Percentiles rank a stretch among this genome's conserved stretches.
Conservation (phyloP, 2,329 filamentous ascomycete genomes). For the Colletotrichum sidae region DNA sequence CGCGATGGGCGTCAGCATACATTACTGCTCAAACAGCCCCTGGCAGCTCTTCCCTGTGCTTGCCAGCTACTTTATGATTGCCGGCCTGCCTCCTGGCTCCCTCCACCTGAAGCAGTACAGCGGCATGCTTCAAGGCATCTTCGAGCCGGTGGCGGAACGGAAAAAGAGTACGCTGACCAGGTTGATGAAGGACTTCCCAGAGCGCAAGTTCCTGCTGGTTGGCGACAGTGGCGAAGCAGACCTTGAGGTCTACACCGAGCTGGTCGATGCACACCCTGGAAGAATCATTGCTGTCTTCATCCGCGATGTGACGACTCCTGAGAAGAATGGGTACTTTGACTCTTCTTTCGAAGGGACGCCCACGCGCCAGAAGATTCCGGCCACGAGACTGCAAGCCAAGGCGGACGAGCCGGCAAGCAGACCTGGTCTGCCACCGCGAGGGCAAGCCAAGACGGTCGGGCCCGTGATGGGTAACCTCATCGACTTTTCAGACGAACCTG, state of each 20-base stretch:
- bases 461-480: slow-evolving; percentile 69
- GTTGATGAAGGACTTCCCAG: slow-evolving; percentile 89
- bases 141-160: slow-evolving; percentile 94
- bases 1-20: slow-evolving; percentile 84
- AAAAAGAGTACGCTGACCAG: slow-evolving; percentile 90
- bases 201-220: slow-evolving; percentile 88
- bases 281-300: slow-evolving; percentile 91
- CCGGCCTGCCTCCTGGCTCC: slow-evolving; percentile 85
- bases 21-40: slow-evolving; percentile 99
- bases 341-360: slow-evolving; percentile 53
- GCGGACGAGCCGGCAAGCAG: slow-evolving; percentile 40
- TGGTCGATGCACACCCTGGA: slow-evolving; percentile 86
- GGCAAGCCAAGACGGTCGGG: slow-evolving; percentile 44
- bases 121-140: slow-evolving; percentile 97
- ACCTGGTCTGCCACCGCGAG: slow-evolving; percentile 48
- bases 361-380: slow-evolving; percentile 43
- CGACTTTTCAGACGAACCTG: slow-evolving; percentile 68
- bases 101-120: slow-evolving; percentile 97
- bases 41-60: slow-evolving; percentile 97
- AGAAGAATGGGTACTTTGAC: slow-evolving; percentile 82
- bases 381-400: slow-evolving; percentile 33
- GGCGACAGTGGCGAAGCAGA: slow-evolving; percentile 98
- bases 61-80: slow-evolving; percentile 83
- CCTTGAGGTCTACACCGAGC: slow-evolving; percentile 94
- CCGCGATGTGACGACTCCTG: slow-evolving; percentile 89